These are phyloP conservation scores for Fulvia fulva DNA, from an alignment of 2,329 filamentous ascomycete genomes.

Conservation along the genomic window DNA sequence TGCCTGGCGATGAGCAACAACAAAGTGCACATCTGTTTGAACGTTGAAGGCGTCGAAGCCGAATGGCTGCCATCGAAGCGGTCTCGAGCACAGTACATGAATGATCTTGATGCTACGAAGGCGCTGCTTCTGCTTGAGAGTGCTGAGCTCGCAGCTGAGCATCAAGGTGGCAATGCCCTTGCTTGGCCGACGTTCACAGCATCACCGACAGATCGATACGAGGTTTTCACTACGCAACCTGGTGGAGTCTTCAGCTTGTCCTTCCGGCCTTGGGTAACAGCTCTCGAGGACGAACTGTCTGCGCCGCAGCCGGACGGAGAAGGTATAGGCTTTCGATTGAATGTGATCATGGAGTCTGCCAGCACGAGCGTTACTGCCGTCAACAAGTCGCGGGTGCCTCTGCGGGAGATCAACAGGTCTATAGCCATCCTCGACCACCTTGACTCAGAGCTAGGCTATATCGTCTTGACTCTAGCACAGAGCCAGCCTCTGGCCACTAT, in stretches of 20 bases:
- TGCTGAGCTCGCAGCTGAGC: constrained; percentile 30
- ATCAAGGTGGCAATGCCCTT: constrained; percentile 20
- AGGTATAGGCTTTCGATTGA: constrained; percentile 54
- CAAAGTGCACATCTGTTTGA: constrained; percentile 56
- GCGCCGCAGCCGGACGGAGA: constrained; percentile 35
- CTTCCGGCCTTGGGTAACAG: constrained; percentile 53
- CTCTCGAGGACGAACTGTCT: constrained; percentile 55
- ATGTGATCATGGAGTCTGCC: constrained; percentile 51
- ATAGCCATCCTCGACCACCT: constrained; percentile 50
- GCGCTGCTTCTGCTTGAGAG: constrained; percentile 41
- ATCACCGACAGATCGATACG: constrained; percentile 54
- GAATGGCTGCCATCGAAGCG: constrained; percentile 55
- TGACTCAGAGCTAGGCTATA: constrained; percentile 52
- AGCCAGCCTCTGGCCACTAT: constrained; percentile 44
- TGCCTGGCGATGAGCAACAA: constrained; percentile 55
- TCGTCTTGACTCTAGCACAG: constrained; percentile 47
- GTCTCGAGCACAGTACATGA: constrained; percentile 21
- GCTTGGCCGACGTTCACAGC: constrained; percentile 53
- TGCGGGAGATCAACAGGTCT: constrained; percentile 36
- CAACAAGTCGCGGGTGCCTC: constrained; percentile 31
- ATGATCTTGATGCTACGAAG: constrained; percentile 26
- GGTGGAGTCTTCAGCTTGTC: constrained; percentile 54
- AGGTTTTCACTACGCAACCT: constrained; percentile 55
- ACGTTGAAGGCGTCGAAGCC: constrained; percentile 59
- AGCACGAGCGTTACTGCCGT: constrained; percentile 46